These are phyloP conservation scores for Aspergillus sp. DNA, from an alignment of 2,329 filamentous ascomycete species.

Conservation along the genomic window DNA sequence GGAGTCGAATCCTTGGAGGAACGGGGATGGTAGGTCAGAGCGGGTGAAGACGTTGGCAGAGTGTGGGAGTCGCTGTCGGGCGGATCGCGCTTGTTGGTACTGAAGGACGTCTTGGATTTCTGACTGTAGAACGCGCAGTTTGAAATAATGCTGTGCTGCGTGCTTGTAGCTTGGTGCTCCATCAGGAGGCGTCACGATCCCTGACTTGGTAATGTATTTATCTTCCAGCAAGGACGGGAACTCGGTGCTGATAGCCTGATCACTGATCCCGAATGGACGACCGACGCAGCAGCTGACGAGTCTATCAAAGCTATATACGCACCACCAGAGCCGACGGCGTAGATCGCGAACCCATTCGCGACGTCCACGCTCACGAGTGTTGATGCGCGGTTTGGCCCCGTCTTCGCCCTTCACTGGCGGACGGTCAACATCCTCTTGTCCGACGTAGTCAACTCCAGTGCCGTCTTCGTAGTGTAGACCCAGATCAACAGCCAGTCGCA, in stretches of 20 bases:
- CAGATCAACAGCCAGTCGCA: slow-evolving; percentile 81
- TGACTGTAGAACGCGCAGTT: slow-evolving; percentile 79
- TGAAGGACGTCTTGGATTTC: slow-evolving; percentile 93
- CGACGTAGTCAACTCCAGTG: slow-evolving; percentile 51
- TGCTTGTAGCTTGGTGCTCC: slow-evolving; percentile 76
- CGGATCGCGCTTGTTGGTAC: slow-evolving; percentile 79
- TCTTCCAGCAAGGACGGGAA: slow-evolving; percentile 88
- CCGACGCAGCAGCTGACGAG: slow-evolving; percentile 92
- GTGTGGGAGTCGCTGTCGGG: slow-evolving; percentile 60
- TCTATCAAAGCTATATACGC: slow-evolving; percentile 90
- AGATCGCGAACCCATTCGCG: slow-evolving; percentile 82
- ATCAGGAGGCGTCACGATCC: slow-evolving; percentile 59
- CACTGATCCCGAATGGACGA: slow-evolving; percentile 87
- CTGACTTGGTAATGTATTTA: slow-evolving; percentile 72
- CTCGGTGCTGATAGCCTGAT: slow-evolving; percentile 91
- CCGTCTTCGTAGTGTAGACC: slow-evolving; percentile 91
- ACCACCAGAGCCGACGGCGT: slow-evolving; percentile 88
- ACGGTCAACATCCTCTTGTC: slow-evolving; percentile 27
- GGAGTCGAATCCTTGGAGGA: slow-evolving; percentile 72
- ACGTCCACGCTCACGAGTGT: slow-evolving; percentile 55
- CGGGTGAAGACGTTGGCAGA: slow-evolving; percentile 66
- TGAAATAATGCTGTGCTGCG: slow-evolving; percentile 87
- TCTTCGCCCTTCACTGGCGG: slow-evolving; percentile 12
- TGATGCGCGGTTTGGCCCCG: slow-evolving; percentile 32
- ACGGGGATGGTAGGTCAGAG: slow-evolving; percentile 73